These are phyloP conservation scores for Scytalidium lignicola DNA, from an alignment of 2,329 filamentous ascomycete species.

Conservation along the genomic window DNA sequence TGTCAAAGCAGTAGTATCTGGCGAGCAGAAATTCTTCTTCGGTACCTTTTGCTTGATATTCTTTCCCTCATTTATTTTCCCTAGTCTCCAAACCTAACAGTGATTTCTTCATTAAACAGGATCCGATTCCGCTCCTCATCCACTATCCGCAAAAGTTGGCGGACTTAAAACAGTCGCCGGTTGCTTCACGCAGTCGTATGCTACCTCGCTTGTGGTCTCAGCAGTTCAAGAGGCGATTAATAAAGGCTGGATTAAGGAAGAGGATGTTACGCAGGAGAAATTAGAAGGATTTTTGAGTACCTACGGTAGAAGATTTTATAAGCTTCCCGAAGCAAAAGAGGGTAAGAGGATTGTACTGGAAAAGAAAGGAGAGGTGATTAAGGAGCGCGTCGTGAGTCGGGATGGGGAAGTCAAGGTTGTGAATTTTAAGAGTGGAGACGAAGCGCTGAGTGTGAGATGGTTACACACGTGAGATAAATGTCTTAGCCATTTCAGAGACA, in stretches of 20 bases:
- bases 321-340: conserved; percentile 10
- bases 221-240: conserved; percentile 58
- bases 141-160: conserved; percentile 55
- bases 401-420: conserved; percentile 50
- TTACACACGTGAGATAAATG: no score
- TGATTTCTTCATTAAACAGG: conserved; percentile 19
- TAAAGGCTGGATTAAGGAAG: conserved; percentile 44
- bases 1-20: conserved; percentile 51
- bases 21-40: conserved; percentile 64
- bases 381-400: conserved; percentile 47
- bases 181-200: conserved; percentile 74
- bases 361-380: conserved; percentile 15
- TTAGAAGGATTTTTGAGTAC: conserved; percentile 50
- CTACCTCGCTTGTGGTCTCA: conserved; percentile 58
- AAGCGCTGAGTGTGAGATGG: conserved; percentile 43
- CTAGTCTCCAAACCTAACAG: conserved; percentile 8
- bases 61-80: conserved; percentile 49
- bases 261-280: conserved; percentile 48
- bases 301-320: conserved; percentile 51
- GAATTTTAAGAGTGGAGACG: conserved; percentile 23
- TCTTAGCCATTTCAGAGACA: no score
- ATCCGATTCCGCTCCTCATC: conserved; percentile 61
- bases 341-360: conserved; percentile 19
- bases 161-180: conserved; percentile 53
- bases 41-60: conserved; percentile 29